Evolutionary conservation across 768 basidiomycete species (phyloP).

Genomic region (Sarcomyxa edulis): DNA sequence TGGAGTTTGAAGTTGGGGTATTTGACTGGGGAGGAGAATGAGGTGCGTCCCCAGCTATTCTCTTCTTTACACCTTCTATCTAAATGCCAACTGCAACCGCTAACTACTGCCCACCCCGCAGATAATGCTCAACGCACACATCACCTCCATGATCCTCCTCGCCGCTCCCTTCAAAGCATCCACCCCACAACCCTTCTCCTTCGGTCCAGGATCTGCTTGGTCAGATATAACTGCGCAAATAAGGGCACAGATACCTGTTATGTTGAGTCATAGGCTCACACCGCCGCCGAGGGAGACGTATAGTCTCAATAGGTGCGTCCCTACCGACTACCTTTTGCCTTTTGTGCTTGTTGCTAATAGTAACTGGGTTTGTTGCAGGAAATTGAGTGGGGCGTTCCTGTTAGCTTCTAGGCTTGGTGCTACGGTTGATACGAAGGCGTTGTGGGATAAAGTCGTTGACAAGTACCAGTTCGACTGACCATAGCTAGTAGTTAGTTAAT

Average conservation of each 20-base stretch:
- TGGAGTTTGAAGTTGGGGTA: conserved; percentile 85
- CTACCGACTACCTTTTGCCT: not conserved
- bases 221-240: conserved; percentile 72
- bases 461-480: conserved; percentile 34
- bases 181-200: conserved; percentile 71
- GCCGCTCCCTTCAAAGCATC: conserved; percentile 75
- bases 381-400: conserved; percentile 78
- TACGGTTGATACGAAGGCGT: conserved; percentile 58
- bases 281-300: conserved; percentile 95
- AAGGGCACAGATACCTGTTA: conserved; percentile 77
- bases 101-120: conserved; percentile 18
- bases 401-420: conserved; percentile 73
- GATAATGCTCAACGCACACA: conserved; percentile 86
- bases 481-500: conserved; percentile 13
- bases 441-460: conserved; percentile 71
- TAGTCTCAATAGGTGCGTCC: conserved; percentile 75
- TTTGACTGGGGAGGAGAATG: conserved; percentile 81
- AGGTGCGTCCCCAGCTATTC: conserved; percentile 54
- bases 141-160: conserved; percentile 77
- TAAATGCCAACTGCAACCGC: not conserved
- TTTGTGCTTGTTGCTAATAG: too few relatives aligned
- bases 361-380: conserved; percentile 48
- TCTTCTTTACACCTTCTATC: not conserved
- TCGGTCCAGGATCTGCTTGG: conserved; percentile 64
- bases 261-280: conserved; percentile 83